Percentiles rank a stretch among this genome's conserved stretches.
Evolutionary conservation across 495 filamentous ascomycete species (phyloP).

Genomic region (Beverwykella pulmonaria): DNA sequence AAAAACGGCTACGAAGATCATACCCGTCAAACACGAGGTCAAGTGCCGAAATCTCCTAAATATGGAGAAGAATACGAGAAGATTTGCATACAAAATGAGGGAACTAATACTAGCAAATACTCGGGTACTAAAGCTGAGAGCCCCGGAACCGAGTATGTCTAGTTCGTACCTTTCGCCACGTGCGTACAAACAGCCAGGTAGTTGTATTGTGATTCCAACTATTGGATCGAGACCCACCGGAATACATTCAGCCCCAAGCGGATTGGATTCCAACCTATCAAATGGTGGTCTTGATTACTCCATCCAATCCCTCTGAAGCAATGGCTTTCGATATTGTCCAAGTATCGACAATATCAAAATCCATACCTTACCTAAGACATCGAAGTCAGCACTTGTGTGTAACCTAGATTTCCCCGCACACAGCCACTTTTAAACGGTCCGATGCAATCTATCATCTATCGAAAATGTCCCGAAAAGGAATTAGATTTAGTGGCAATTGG

Average conservation of each 20-base stretch:
- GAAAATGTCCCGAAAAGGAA: conserved; percentile 11
- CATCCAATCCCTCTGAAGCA: not conserved
- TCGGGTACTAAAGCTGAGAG: not conserved
- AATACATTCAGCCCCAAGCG: no score
- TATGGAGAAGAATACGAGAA: not conserved
- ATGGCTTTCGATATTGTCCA: not conserved
- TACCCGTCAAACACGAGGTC: not conserved
- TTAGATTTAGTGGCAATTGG: not conserved
- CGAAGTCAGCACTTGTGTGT: not conserved
- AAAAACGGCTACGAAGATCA: not conserved
- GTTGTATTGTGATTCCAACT: no score
- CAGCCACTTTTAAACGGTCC: not conserved
- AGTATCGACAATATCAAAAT: not conserved
- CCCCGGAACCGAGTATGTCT: not conserved
- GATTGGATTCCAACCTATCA: no score
- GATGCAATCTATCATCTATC: conserved; percentile 24
- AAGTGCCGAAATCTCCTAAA: not conserved
- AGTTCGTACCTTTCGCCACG: not conserved
- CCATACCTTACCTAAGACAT: not conserved
- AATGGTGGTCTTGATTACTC: no score
- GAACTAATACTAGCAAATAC: not conserved
- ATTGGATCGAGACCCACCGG: no score
- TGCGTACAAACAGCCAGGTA: no score
- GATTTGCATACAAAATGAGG: not conserved
- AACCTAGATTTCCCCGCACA: conserved; percentile 14